Evolutionary conservation across 164 flowering plant species (phyloP).

Genomic region (Stephania japonica): DNA sequence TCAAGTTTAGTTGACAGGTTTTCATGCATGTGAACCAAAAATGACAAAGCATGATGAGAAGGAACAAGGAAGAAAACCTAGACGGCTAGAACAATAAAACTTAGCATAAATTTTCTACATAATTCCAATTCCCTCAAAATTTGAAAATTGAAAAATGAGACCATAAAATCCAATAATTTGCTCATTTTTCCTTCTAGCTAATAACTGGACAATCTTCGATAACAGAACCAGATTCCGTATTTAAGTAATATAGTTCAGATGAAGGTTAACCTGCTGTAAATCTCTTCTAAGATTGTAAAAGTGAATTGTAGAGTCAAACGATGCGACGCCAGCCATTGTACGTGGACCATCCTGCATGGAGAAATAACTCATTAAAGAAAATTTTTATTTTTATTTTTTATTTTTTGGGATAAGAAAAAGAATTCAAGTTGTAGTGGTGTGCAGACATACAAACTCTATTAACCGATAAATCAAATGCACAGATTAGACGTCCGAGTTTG

Average conservation of each 20-base stretch:
- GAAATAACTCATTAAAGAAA: not conserved
- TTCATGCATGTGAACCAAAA: not conserved
- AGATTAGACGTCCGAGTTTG: not conserved
- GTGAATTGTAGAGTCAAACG: constrained; percentile 93
- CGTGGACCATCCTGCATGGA: constrained; percentile 87
- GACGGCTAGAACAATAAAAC: too few relatives aligned
- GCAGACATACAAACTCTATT: not conserved
- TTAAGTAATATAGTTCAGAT: not conserved
- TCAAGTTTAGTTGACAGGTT: not conserved
- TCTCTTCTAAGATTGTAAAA: constrained; percentile 93
- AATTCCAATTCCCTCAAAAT: too few relatives aligned
- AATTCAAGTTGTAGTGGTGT: too few relatives aligned
- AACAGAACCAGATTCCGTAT: not conserved
- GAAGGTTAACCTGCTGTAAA: constrained; percentile 63
- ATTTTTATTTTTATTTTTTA: not conserved
- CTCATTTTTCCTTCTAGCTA: too few relatives aligned
- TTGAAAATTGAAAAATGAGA: too few relatives aligned
- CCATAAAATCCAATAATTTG: too few relatives aligned
- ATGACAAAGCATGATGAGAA: too few relatives aligned
- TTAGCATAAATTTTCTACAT: too few relatives aligned
- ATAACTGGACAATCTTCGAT: too few relatives aligned
- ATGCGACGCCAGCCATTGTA: constrained; percentile 94
- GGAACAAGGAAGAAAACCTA: too few relatives aligned
- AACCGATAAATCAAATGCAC: not conserved
- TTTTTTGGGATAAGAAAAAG: too few relatives aligned